phyloP scores from a whole-genome alignment of 202 grass and related monocot species.

The Panicum hallii region DNA sequence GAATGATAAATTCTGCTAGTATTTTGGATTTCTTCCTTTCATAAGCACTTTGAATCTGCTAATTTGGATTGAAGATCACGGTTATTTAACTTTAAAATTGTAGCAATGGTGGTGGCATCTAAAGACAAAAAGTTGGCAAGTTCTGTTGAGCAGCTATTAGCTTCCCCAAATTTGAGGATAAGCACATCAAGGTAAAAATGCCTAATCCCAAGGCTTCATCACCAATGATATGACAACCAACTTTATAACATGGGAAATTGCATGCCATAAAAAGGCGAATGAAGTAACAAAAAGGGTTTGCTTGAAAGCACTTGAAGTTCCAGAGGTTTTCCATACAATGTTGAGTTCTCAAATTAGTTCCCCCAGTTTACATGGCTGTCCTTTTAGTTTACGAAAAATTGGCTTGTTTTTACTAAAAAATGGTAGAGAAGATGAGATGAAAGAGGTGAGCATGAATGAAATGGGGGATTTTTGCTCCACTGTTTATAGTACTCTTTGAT shows the following conservation, averaged over 20 bases:
- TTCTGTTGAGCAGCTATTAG: conserved; percentile 78
- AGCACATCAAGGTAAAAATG: conserved; percentile 81
- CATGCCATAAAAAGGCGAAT: not conserved
- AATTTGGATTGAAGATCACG: conserved; percentile 34
- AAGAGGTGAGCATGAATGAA: not conserved
- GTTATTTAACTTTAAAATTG: conserved; percentile 40
- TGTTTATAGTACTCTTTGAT: not conserved
- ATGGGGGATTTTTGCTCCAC: not conserved
- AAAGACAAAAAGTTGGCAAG: conserved; percentile 90
- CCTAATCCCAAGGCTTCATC: not conserved
- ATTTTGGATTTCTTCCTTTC: not conserved
- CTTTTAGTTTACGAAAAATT: not conserved
- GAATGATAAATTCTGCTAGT: not conserved
- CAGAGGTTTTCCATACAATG: no score
- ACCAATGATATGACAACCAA: not conserved
- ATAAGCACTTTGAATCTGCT: not conserved
- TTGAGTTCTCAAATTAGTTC: no score
- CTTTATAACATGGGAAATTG: not conserved
- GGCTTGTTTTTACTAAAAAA: not conserved
- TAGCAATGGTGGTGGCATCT: conserved; percentile 97
- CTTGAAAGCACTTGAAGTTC: no score
- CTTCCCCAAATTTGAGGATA: conserved; percentile 88
- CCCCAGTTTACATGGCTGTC: not conserved
- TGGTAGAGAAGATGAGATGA: not conserved
- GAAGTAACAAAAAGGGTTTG: no score